Percentiles rank a stretch among this genome's conserved stretches.
These are phyloP conservation scores for Austropuccinia psidii DNA, from an alignment of 1,284 basidiomycete species.

Conservation along the genomic window DNA sequence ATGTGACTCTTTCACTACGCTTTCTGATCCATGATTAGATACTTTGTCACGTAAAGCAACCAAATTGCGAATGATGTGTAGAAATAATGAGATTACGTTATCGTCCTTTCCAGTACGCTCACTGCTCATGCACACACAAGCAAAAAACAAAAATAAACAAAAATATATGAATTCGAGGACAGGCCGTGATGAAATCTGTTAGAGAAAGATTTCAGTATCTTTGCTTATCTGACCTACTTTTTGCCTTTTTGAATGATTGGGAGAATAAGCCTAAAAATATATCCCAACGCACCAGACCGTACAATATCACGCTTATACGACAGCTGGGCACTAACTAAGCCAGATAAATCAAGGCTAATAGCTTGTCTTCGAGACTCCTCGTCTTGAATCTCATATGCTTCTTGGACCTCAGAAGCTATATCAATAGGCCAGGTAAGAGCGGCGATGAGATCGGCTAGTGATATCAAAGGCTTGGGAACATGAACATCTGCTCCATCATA, in stretches of 20 bases:
- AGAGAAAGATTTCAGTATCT: too few relatives aligned
- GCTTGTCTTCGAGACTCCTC: conserved; percentile 56
- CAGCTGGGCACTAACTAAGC: conserved; percentile 67
- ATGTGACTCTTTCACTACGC: conserved; percentile 59
- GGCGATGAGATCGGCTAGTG: conserved; percentile 68
- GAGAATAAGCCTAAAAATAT: conserved; percentile 47
- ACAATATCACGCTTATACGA: conserved; percentile 64
- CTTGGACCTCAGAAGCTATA: conserved; percentile 79
- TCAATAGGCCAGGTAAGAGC: conserved; percentile 98
- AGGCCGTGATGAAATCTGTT: neutral
- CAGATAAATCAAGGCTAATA: conserved; percentile 73
- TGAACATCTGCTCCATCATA: neutral
- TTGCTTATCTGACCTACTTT: conserved; percentile 42
- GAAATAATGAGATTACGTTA: conserved; percentile 75
- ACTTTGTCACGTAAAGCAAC: conserved; percentile 71
- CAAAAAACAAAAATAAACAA: neutral
- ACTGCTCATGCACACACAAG: conserved; percentile 37
- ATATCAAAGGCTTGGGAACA: neutral
- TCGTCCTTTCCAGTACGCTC: conserved; percentile 69
- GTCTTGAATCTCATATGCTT: conserved; percentile 57
- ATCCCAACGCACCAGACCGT: conserved; percentile 43
- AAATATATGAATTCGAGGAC: neutral
- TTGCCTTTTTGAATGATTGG: conserved; percentile 48
- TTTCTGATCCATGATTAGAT: conserved; percentile 50
- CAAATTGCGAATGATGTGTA: conserved; percentile 81